Base-by-base conservation (phyloP, 306 rosid genomes). In the Pyrus betulifolia region DNA sequence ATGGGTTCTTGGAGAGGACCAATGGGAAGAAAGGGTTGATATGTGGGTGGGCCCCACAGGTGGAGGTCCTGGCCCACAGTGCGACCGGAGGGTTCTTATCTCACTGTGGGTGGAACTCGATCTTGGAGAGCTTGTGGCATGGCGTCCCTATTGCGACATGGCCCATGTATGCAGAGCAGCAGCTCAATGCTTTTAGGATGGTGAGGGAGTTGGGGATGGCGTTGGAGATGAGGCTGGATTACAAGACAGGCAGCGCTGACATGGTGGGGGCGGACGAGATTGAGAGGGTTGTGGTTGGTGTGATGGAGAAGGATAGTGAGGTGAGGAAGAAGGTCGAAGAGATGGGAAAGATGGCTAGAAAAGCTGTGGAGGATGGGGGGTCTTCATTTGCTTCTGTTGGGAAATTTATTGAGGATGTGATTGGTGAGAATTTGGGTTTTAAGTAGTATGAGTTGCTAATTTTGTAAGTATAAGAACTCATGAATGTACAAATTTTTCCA, bases 161-260 rank as follows among this genome's bases (percentile, higher is more conserved):
- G 96, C 96, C 93, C 17, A 70, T 88, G n/a, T 87, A 85, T 79
- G 93, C 85, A n/a, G 96, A 88, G 75, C 91, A 91, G 5, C 88
- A 88, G 60, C 67, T 91, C n/a, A 91, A 87, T 65, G 96, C 93
- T 45, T 87, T 75, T 76, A 68, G 57, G 60, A 75, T 88, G 93
- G 90, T 83, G 76, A 87, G 28, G 78, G 90, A 87, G 71, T 64
- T 28, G 11, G 82, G 85, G 5, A 52, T 88, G 46, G 90, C 87
- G 2, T 33, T 82, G 70, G 86, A 87, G 76, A 9, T 88, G 80
- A 85, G 77, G 67, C 11, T 88, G 76, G 87, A 87, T n/a, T 88
- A 88, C 71, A 80, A 67, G 78, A 30, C 9, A 8, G 62, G 0
- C 1, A 82, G 80, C 19, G 60, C 70, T 79, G 88, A 75, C 72